A percentile compares a stretch with the other conserved stretches of the same genome.
Conservation (phyloP, 371 early-diverging fungal genomes). For the Rhizopus stolonifer region DNA sequence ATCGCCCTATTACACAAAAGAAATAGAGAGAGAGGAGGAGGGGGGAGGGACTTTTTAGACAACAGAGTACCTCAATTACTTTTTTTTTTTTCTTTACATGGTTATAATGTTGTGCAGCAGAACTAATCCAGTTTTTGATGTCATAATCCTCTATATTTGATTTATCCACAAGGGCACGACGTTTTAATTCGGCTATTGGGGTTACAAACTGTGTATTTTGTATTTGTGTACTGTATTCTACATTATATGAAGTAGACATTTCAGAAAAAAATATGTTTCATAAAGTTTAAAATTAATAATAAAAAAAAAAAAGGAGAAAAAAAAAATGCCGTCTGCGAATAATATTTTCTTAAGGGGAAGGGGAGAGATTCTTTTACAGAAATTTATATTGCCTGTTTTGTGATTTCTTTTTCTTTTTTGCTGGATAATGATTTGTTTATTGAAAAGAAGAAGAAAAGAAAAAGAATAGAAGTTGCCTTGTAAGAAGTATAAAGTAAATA, state of each 20-base stretch:
- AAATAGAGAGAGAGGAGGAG: neutral
- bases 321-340: neutral
- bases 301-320: neutral
- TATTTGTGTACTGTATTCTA: neutral
- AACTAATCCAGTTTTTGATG: constrained; percentile 16
- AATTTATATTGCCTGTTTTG: too few relatives aligned
- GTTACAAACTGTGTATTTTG: neutral
- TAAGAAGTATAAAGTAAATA: too few relatives aligned
- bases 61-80: too few relatives aligned
- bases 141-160: constrained; percentile 18
- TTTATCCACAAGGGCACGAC: constrained; percentile 19
- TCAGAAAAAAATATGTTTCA: neutral
- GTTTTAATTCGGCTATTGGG: constrained; percentile 17
- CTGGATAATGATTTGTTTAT: too few relatives aligned
- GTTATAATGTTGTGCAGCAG: constrained; percentile 13
- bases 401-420: too few relatives aligned
- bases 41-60: too few relatives aligned
- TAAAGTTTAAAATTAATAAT: neutral
- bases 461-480: too few relatives aligned
- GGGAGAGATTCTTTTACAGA: too few relatives aligned
- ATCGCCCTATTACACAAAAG: constrained; percentile 21
- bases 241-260: constrained; percentile 10
- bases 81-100: constrained; percentile 11
- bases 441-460: too few relatives aligned
- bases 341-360: too few relatives aligned